phyloP scores from a whole-genome alignment of 2,329 filamentous ascomycete species.

The Trichoderma aggressivum region DNA sequence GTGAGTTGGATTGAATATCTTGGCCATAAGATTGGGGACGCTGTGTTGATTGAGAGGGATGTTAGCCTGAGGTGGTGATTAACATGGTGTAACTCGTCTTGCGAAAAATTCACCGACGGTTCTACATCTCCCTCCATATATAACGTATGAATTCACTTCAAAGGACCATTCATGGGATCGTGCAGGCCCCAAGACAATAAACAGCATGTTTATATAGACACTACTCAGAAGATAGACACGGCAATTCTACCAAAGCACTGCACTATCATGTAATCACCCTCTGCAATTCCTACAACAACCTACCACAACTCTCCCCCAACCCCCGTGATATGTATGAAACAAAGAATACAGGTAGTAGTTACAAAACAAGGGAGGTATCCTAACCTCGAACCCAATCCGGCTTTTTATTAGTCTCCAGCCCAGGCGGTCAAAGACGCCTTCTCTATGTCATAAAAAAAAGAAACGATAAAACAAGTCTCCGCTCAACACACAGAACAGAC shows the following conservation, averaged over 20 bases:
- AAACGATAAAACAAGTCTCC: neutral
- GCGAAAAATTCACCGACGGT: neutral
- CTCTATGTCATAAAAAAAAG: slow-evolving; percentile 19
- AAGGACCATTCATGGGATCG: neutral
- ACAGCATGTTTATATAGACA: neutral
- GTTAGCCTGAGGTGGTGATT: neutral
- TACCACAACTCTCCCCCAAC: neutral
- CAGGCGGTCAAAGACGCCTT: slow-evolving; percentile 1
- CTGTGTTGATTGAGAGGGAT: neutral
- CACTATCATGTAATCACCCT: neutral
- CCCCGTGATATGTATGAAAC: slow-evolving; percentile 1
- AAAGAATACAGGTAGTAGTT: slow-evolving; percentile 10
- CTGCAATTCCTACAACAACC: neutral
- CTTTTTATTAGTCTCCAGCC: slow-evolving; percentile 14
- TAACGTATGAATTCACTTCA: neutral
- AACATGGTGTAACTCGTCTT: neutral
- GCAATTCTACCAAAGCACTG: neutral
- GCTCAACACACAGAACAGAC: slow-evolving; percentile 17
- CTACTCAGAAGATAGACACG: neutral
- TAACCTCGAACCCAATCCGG: slow-evolving; percentile 8
- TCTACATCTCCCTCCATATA: fast-evolving
- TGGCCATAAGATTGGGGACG: fast-evolving
- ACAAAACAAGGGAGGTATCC: slow-evolving; percentile 11
- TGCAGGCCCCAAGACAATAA: neutral
- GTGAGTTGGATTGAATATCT: neutral